Evolutionary conservation across 2,329 filamentous ascomycete genomes (phyloP).

Genomic region (Chaetomium sp.): DNA sequence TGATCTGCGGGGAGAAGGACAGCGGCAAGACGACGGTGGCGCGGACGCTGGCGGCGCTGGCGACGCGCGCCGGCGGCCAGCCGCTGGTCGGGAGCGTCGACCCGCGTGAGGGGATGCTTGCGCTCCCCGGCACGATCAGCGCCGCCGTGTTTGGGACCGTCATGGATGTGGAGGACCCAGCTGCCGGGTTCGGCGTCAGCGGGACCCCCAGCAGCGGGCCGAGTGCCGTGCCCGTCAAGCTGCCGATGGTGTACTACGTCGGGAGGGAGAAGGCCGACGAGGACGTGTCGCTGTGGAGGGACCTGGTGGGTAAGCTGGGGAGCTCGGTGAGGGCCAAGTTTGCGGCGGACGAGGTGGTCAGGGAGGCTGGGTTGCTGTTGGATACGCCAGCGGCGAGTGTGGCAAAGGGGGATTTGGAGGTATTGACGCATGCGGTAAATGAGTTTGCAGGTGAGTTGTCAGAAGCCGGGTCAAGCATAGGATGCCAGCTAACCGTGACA

Average conservation of each 20-base stretch:
- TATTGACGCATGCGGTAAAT: slow-evolving; percentile 73
- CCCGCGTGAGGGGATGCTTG: slow-evolving; percentile 76
- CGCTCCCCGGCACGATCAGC: slow-evolving; percentile 77
- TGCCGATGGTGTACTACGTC: slow-evolving; percentile 89
- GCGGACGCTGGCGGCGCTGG: slow-evolving; percentile 77
- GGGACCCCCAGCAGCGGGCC: slow-evolving; percentile 89
- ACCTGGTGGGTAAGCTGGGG: slow-evolving; percentile 74
- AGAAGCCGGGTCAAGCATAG: fast-evolving
- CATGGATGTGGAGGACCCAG: slow-evolving; percentile 76
- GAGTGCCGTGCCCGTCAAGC: slow-evolving; percentile 83
- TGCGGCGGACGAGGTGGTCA: slow-evolving; percentile 71
- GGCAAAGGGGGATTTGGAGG: slow-evolving; percentile 62
- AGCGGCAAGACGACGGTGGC: slow-evolving; percentile 82
- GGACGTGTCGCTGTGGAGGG: slow-evolving; percentile 70
- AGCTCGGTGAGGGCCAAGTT: slow-evolving; percentile 76
- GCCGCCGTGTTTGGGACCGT: slow-evolving; percentile 85
- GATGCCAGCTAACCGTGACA: slow-evolving; percentile 34
- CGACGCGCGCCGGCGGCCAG: slow-evolving; percentile 71
- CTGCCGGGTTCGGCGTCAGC: slow-evolving; percentile 90
- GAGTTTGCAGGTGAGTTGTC: slow-evolving; percentile 53
- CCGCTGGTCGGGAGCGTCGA: slow-evolving; percentile 85
- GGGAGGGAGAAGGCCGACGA: slow-evolving; percentile 74
- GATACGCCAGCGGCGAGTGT: slow-evolving; percentile 69
- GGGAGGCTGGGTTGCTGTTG: slow-evolving; percentile 77
- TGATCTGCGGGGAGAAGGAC: slow-evolving; percentile 77